phyloP scores from a whole-genome alignment of 805 yeast genomes.

The Candida taoyuanica region DNA sequence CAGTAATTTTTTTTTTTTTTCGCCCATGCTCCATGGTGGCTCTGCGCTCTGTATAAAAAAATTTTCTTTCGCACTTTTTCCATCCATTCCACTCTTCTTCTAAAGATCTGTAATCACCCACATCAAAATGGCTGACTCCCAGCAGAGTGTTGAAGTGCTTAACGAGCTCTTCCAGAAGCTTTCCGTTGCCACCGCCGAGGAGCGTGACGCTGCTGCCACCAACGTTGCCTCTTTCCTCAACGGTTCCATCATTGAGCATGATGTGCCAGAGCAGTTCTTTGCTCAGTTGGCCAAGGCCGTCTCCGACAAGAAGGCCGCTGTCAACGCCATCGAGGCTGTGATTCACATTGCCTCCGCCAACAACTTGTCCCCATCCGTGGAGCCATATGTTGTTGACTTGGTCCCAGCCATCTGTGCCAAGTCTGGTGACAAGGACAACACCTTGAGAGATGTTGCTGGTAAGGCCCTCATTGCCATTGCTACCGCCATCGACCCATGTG shows the following conservation, averaged over 20 bases:
- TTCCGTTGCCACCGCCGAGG: slow-evolving; percentile 81
- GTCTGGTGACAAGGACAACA: slow-evolving; percentile 89
- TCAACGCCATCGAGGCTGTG: slow-evolving; percentile 81
- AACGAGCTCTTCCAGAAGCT: slow-evolving; percentile 90
- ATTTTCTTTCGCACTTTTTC: slow-evolving; percentile 16
- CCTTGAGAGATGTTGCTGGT: slow-evolving; percentile 67
- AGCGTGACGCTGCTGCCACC: slow-evolving; percentile 79
- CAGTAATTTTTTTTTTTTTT: slow-evolving; percentile 8
- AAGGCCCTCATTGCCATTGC: slow-evolving; percentile 75
- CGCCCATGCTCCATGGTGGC: slow-evolving; percentile 1
- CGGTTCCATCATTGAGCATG: slow-evolving; percentile 97
- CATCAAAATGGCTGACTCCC: slow-evolving; percentile 39
- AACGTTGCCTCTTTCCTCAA: slow-evolving; percentile 91
- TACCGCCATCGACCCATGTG: slow-evolving; percentile 81
- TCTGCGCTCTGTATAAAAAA: slow-evolving; percentile 15
- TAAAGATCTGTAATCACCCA: slow-evolving; percentile 1
- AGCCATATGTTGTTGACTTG: slow-evolving; percentile 87
- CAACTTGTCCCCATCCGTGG: slow-evolving; percentile 85
- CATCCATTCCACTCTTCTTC: not conserved
- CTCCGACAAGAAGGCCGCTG: slow-evolving; percentile 74
- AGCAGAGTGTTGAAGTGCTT: slow-evolving; percentile 65
- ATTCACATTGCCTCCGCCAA: slow-evolving; percentile 77
- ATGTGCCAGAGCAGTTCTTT: slow-evolving; percentile 89
- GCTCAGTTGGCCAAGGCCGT: slow-evolving; percentile 69
- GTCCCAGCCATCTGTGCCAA: slow-evolving; percentile 65